A percentile compares a stretch with the other conserved stretches of the same genome.
Conservation (phyloP, 2,329 filamentous ascomycete genomes). For the Aureobasidium sp. region DNA sequence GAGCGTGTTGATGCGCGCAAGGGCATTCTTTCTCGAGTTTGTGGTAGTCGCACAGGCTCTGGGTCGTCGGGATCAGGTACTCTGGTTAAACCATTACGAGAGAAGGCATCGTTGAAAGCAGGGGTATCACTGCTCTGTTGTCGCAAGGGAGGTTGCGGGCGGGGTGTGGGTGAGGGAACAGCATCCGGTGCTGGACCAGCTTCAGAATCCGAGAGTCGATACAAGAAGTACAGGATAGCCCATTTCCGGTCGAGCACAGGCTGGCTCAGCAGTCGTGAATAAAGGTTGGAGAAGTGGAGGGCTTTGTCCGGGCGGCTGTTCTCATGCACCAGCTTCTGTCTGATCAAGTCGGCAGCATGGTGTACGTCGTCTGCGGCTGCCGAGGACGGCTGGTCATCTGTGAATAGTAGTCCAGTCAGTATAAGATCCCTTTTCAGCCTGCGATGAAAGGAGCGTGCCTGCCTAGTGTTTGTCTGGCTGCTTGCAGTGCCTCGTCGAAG, state of each 20-base stretch:
- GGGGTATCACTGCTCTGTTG: conserved; percentile 17
- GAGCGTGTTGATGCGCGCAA: conserved; percentile 9
- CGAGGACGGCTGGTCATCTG: conserved; percentile 36
- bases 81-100: conserved; percentile 37
- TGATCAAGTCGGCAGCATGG: conserved; percentile 88
- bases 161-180: neutral
- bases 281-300: conserved; percentile 80
- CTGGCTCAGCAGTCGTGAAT: conserved; percentile 80
- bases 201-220: conserved; percentile 62
- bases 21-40: conserved; percentile 14
- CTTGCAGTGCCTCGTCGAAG: conserved; percentile 54
- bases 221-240: conserved; percentile 88
- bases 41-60: conserved; percentile 21
- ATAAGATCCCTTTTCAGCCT: conserved; percentile 31
- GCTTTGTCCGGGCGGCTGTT: conserved; percentile 68
- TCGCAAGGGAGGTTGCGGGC: neutral
- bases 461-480: conserved; percentile 43
- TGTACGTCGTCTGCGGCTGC: conserved; percentile 67
- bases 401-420: conserved; percentile 24
- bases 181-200: neutral
- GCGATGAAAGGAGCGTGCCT: conserved; percentile 22
- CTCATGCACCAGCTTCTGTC: conserved; percentile 73
- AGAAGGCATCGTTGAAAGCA: conserved; percentile 42
- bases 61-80: conserved; percentile 25
- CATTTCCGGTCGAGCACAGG: conserved; percentile 93